Evolutionary conservation across 2,329 filamentous ascomycete genomes (phyloP), one percentile per base, ranked within the genome.

Genomic region (Trichoderma breve): DNA sequence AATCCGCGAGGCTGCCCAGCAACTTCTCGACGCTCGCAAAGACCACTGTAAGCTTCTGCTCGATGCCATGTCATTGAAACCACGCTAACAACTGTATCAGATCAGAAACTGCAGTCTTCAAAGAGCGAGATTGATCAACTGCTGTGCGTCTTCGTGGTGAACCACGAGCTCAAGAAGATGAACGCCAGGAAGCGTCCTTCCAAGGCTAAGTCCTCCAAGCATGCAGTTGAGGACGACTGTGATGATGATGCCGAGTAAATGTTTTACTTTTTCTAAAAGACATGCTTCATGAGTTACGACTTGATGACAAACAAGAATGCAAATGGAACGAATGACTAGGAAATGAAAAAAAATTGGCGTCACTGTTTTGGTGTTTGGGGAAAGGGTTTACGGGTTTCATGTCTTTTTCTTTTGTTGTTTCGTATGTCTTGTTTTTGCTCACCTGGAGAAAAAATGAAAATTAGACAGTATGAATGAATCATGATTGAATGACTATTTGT

Each of bases 81-180:
- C 32, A 12, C 14, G 66, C 66, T 69, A 36, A 69, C 28, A n/a
- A 1, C 15, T 47, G 8, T 39, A 4, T 32, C 60, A 82, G 81
- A 81, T 62, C 77, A 79, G 66, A 74, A 73, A 36, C 67, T 83
- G 30, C 78, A 82, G 72, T 73, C 75, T 26, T 81, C 81, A 6
- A 73, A 76, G 32, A 71, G 77, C 58, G 79, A 80, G 32, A 77
- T 78, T 64, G 81, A 82, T 69, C 74, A 76, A 62, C 77, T 82
- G 67, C 74, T 83, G 18, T 77, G 77, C 70, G 75, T 76, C 36
- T 76, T 83, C 57, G 81, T 83, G 36, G 78, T 83, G 24, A 79
- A 81, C 66, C 81, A 83, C 69, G 81, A 83, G 74, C 66, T 82
- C 26, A 82, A 82, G 76, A 83, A 82, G 75, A 77, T 83, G 71